Evolutionary conservation across 768 basidiomycete genomes (phyloP).

Genomic region (Collybia nuda): DNA sequence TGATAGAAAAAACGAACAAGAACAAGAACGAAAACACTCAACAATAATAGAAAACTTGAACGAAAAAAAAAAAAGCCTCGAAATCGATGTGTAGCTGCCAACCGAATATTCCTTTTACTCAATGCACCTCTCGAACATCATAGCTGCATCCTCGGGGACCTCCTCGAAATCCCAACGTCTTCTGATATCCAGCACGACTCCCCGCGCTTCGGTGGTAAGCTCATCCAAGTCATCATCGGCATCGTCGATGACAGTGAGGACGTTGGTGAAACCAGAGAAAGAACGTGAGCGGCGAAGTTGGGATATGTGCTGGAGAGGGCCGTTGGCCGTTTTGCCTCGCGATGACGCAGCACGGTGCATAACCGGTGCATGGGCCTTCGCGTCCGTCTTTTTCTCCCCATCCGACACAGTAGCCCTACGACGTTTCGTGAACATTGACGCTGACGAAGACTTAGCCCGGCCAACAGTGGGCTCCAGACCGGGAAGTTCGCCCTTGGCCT

Average conservation of each 20-base stretch:
- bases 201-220: slow-evolving; percentile 12
- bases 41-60: too few species aligned
- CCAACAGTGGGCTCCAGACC: not conserved
- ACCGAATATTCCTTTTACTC: not conserved
- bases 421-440: slow-evolving; percentile 7
- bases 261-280: slow-evolving; percentile 14
- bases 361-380: not conserved
- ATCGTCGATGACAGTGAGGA: slow-evolving; percentile 7
- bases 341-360: slow-evolving; percentile 1
- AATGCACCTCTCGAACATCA: slow-evolving; percentile 9
- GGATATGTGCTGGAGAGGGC: not conserved
- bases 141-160: not conserved
- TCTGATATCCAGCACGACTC: slow-evolving; percentile 8
- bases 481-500: not conserved
- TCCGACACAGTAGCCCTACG: slow-evolving; percentile 5
- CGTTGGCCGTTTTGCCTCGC: not conserved
- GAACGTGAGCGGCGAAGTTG: slow-evolving; percentile 14
- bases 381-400: not conserved
- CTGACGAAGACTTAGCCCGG: slow-evolving; percentile 11
- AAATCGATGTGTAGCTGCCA: too few species aligned
- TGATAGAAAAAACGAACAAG: not conserved
- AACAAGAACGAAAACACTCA: not conserved
- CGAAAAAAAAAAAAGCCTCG: too few species aligned
- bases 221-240: slow-evolving; percentile 13
- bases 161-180: slow-evolving; percentile 10